phyloP scores from a whole-genome alignment of 495 filamentous ascomycete genomes.

The Penicillium mononematosum region DNA sequence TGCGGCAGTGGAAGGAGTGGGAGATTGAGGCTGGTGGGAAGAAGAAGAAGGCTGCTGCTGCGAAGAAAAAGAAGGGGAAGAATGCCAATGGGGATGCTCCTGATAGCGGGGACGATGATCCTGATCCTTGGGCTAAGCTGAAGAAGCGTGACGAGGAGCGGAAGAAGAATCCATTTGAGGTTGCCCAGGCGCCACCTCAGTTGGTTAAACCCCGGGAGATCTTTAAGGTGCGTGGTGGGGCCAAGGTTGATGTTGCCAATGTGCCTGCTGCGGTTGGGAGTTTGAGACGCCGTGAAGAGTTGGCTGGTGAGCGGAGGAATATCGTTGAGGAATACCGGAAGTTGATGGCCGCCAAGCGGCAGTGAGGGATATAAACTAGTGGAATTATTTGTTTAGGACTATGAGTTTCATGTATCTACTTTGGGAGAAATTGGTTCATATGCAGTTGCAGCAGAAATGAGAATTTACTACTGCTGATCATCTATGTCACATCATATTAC shows the following conservation, averaged over 20 bases:
- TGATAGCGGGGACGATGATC: constrained; percentile 45
- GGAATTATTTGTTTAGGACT: background rate
- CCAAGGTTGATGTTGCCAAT: constrained; percentile 67
- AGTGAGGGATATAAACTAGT: constrained; percentile 11
- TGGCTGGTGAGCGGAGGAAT: constrained; percentile 68
- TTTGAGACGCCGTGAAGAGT: constrained; percentile 76
- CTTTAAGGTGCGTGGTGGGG: constrained; percentile 65
- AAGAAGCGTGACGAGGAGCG: constrained; percentile 58
- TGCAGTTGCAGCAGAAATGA: constrained; percentile 22
- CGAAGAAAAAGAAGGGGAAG: constrained; percentile 42
- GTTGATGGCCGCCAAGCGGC: constrained; percentile 70
- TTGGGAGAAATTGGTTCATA: constrained; percentile 18
- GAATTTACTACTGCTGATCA: constrained; percentile 21
- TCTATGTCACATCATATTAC: constrained; percentile 35
- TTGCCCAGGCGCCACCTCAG: constrained; percentile 77
- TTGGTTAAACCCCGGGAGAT: constrained; percentile 66
- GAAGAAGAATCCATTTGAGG: constrained; percentile 63
- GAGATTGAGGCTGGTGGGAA: constrained; percentile 51
- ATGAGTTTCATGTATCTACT: constrained; percentile 10
- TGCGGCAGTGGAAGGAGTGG: constrained; percentile 50
- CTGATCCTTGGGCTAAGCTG: constrained; percentile 82
- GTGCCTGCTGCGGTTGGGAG: constrained; percentile 77
- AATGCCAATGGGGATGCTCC: constrained; percentile 36
- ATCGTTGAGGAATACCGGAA: constrained; percentile 80
- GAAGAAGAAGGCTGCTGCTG: constrained; percentile 52